Conservation (phyloP, 441 rosid species). For the Gossypium davidsonii region DNA sequence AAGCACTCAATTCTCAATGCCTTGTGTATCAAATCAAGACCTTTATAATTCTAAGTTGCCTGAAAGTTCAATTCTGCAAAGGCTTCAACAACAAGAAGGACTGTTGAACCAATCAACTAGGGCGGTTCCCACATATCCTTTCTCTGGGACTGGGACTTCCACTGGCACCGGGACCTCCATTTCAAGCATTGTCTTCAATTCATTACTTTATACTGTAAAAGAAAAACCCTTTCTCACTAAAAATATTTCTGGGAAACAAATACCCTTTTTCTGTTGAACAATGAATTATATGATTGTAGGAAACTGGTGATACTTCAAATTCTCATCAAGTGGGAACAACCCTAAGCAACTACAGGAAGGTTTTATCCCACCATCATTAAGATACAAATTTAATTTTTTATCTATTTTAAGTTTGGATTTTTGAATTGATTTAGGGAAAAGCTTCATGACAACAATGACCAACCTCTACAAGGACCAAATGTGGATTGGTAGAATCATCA, state of each 20-base stretch:
- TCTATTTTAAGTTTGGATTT: background rate
- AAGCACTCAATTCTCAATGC: background rate
- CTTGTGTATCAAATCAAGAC: background rate
- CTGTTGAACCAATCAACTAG: background rate
- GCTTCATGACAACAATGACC: background rate
- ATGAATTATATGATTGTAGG: background rate
- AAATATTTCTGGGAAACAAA: background rate
- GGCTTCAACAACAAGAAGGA: slow-evolving; percentile 1
- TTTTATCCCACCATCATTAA: background rate
- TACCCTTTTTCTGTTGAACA: too few species aligned
- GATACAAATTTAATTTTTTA: background rate
- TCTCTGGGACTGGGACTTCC: background rate
- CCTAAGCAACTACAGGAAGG: background rate
- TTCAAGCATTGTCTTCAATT: background rate
- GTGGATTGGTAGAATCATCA: slow-evolving; percentile 13
- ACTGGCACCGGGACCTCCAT: background rate
- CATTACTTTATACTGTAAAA: slow-evolving; percentile 11
- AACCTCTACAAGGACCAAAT: background rate
- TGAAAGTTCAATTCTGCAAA: background rate
- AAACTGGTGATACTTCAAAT: background rate
- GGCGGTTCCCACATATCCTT: background rate
- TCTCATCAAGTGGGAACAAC: background rate
- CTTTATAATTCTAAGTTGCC: background rate
- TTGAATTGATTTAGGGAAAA: slow-evolving; percentile 5
- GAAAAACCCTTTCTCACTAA: background rate